Percentiles rank a stretch among this genome's conserved stretches.
phyloP scores from a whole-genome alignment of 2,329 filamentous ascomycete species.

The Cladosporium velox region DNA sequence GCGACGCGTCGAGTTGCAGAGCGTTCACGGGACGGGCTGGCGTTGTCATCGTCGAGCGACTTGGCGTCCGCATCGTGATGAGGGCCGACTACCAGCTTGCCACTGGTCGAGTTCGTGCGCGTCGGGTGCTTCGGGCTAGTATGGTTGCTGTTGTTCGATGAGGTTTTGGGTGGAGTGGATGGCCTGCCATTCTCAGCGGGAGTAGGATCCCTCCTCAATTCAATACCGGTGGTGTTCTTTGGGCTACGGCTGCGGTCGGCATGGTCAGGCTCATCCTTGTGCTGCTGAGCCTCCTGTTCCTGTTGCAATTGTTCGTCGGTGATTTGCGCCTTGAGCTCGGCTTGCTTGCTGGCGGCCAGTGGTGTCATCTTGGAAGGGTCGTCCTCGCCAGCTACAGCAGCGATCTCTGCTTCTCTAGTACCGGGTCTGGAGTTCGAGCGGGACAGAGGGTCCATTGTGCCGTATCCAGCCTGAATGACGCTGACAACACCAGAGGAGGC shows the following conservation, averaged over 20 bases:
- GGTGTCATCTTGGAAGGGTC: constrained; percentile 13
- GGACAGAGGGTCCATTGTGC: constrained; percentile 6
- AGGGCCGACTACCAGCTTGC: constrained; percentile 33
- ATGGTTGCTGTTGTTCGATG: neutral
- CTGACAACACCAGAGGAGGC: constrained; percentile 68
- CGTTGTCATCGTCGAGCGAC: constrained; percentile 24
- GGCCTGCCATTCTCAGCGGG: neutral
- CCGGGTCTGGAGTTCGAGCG: constrained; percentile 5
- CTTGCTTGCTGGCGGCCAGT: constrained; percentile 11
- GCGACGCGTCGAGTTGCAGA: constrained; percentile 49
- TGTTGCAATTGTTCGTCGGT: constrained; percentile 5
- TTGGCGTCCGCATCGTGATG: constrained; percentile 30
- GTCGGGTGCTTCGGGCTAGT: neutral
- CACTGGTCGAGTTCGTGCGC: constrained; percentile 6
- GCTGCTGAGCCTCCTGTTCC: neutral
- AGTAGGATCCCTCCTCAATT: constrained; percentile 8
- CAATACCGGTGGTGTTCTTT: constrained; percentile 15
- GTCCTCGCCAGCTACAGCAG: constrained; percentile 2
- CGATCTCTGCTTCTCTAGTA: constrained; percentile 9
- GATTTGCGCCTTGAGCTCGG: constrained; percentile 17
- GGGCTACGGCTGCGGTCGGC: constrained; percentile 17
- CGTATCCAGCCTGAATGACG: constrained; percentile 48
- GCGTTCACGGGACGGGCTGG: constrained; percentile 39
- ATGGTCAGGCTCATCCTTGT: neutral
- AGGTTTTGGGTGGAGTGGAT: neutral